phyloP scores from a whole-genome alignment of 768 basidiomycete species.

The Flagelloscypha sp. region DNA sequence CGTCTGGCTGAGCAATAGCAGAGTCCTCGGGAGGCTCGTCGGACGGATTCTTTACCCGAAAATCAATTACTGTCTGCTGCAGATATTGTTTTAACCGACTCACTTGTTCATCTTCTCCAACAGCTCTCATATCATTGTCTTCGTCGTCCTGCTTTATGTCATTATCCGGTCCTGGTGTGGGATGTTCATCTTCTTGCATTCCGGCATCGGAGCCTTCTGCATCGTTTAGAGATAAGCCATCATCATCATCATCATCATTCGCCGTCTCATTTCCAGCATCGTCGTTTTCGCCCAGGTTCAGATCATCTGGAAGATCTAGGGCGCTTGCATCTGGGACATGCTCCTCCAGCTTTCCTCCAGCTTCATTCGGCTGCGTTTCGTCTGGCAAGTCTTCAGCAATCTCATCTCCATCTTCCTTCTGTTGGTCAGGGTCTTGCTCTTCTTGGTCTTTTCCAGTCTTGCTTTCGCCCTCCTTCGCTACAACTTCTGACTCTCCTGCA shows the following conservation, averaged over 20 bases:
- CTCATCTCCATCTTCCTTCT: slow-evolving; percentile 18
- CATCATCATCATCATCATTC: slow-evolving; percentile 23
- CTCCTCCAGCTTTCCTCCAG: slow-evolving; percentile 68
- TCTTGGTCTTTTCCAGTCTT: slow-evolving; percentile 23
- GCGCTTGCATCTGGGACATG: slow-evolving; percentile 71
- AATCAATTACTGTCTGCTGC: slow-evolving; percentile 1
- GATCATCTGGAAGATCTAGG: slow-evolving; percentile 84
- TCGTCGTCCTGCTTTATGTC: slow-evolving; percentile 19
- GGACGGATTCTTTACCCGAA: background rate
- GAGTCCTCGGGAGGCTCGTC: slow-evolving; percentile 5
- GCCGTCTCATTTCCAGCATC: slow-evolving; percentile 21
- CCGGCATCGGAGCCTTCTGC: slow-evolving; percentile 16
- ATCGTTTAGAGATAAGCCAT: slow-evolving; percentile 29
- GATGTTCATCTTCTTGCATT: slow-evolving; percentile 18
- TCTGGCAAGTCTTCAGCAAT: slow-evolving; percentile 19
- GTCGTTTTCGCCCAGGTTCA: slow-evolving; percentile 46
- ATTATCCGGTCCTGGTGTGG: slow-evolving; percentile 1
- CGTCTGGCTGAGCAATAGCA: slow-evolving; percentile 28
- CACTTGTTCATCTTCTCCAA: slow-evolving; percentile 1
- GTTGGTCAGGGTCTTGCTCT: slow-evolving; percentile 22
- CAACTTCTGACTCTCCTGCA: slow-evolving; percentile 54
- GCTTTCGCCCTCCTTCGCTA: slow-evolving; percentile 64
- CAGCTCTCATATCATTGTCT: slow-evolving; percentile 4
- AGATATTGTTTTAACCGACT: background rate
- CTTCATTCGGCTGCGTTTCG: slow-evolving; percentile 35